A percentile compares a stretch with the other conserved stretches of the same genome.
Evolutionary conservation across 164 flowering plant genomes (phyloP).

Genomic region (Vitis riparia): DNA sequence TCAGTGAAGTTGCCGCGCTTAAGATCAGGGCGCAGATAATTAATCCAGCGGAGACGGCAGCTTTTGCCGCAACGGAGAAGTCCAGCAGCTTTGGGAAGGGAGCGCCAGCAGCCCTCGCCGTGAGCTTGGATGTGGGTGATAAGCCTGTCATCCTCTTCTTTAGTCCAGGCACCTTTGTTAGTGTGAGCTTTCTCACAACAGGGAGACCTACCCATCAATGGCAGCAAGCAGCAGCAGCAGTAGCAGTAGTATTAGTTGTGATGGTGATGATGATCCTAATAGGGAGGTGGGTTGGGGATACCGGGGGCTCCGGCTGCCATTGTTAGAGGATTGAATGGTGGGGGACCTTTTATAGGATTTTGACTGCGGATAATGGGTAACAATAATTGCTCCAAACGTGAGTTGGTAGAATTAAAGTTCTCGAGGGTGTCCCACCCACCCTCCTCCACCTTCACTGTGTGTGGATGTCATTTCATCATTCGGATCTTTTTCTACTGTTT

Average conservation of each 20-base stretch:
- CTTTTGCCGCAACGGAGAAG: slow-evolving; percentile 39
- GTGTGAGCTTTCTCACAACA: slow-evolving; percentile 18
- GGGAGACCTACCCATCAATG: slow-evolving; percentile 14
- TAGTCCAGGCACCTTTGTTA: slow-evolving; percentile 17
- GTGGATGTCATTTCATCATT: too few relatives aligned
- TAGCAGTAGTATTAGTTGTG: too few relatives aligned
- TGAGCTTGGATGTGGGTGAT: slow-evolving; percentile 7
- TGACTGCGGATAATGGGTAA: background rate
- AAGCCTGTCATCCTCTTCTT: slow-evolving; percentile 13
- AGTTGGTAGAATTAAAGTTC: background rate
- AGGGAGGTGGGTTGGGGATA: too few relatives aligned
- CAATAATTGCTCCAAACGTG: background rate
- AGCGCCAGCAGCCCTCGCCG: slow-evolving; percentile 14
- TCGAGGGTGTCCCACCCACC: background rate
- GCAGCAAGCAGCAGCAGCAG: too few relatives aligned
- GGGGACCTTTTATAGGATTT: too few relatives aligned
- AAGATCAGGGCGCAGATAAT: slow-evolving; percentile 35
- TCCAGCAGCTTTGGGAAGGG: slow-evolving; percentile 19
- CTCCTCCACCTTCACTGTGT: background rate
- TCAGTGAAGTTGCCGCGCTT: slow-evolving; percentile 37
- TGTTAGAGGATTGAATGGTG: too few relatives aligned
- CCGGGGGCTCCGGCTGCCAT: too few relatives aligned
- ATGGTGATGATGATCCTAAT: too few relatives aligned
- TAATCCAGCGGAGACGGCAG: slow-evolving; percentile 38
- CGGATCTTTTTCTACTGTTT: too few relatives aligned